Evolutionary conservation across 2,329 filamentous ascomycete species (phyloP).

Genomic region (Phialophora tarda): DNA sequence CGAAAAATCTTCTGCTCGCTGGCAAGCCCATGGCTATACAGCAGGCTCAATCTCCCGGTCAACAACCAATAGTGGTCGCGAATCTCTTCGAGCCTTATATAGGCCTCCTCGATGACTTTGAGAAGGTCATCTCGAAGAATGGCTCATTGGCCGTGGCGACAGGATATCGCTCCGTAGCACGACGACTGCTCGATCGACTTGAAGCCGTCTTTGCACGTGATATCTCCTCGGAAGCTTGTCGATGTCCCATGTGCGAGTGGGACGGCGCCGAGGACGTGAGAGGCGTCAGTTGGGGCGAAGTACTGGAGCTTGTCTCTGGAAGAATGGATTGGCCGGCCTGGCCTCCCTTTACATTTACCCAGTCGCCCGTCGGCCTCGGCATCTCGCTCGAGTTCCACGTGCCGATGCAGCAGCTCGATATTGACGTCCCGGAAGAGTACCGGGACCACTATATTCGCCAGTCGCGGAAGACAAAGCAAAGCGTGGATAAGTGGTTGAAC

Average conservation of each 20-base stretch:
- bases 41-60: slow-evolving; percentile 63
- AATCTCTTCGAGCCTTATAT: slow-evolving; percentile 83
- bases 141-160: slow-evolving; percentile 94
- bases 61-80: slow-evolving; percentile 70
- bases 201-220: slow-evolving; percentile 95
- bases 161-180: slow-evolving; percentile 91
- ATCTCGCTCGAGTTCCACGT: slow-evolving; percentile 59
- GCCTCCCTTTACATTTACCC: slow-evolving; percentile 81
- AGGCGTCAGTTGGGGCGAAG: slow-evolving; percentile 92
- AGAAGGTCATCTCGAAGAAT: slow-evolving; percentile 77
- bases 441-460: slow-evolving; percentile 90
- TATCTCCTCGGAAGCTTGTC: slow-evolving; percentile 82
- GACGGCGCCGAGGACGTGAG: slow-evolving; percentile 63
- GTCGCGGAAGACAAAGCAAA: slow-evolving; percentile 88
- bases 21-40: slow-evolving; percentile 49
- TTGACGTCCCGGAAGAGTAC: slow-evolving; percentile 92
- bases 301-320: slow-evolving; percentile 89
- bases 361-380: slow-evolving; percentile 62
- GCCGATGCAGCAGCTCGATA: slow-evolving; percentile 80
- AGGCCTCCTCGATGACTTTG: slow-evolving; percentile 83
- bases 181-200: slow-evolving; percentile 83
- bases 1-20: slow-evolving; percentile 69
- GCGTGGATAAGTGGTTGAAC: slow-evolving; percentile 87
- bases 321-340: slow-evolving; percentile 82
- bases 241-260: slow-evolving; percentile 80